A percentile compares a stretch with the other conserved stretches of the same genome.
phyloP scores from a whole-genome alignment of 2,329 filamentous ascomycete species.

The Epichloe typhina region DNA sequence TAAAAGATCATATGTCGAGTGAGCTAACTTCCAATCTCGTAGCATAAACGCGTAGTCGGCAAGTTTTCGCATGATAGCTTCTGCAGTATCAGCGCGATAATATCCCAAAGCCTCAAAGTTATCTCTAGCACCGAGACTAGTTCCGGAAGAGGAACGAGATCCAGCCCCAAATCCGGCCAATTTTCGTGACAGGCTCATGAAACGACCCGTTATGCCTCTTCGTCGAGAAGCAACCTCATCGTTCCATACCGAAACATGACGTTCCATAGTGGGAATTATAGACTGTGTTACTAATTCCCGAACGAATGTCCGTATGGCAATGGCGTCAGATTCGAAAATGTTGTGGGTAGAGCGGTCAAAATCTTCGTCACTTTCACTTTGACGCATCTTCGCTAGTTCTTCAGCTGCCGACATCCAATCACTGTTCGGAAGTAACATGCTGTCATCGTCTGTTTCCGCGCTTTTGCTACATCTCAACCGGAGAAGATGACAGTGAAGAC shows the following conservation, averaged over 20 bases:
- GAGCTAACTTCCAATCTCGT: constrained; percentile 84
- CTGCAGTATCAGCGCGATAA: constrained; percentile 71
- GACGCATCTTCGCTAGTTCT: constrained; percentile 62
- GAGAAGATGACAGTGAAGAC: constrained; percentile 85
- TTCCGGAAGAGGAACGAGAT: constrained; percentile 45
- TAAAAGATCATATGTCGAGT: constrained; percentile 83
- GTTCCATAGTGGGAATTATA: constrained; percentile 91
- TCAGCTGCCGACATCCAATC: constrained; percentile 86
- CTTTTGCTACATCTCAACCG: constrained; percentile 75
- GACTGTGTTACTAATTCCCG: constrained; percentile 94
- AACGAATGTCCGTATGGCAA: constrained; percentile 76
- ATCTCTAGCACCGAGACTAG: constrained; percentile 35
- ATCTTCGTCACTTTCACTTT: constrained; percentile 52
- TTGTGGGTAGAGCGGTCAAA: constrained; percentile 61
- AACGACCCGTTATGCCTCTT: constrained; percentile 79
- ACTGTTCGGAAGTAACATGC: constrained; percentile 63
- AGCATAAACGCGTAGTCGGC: constrained; percentile 97
- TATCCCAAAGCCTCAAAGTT: constrained; percentile 76
- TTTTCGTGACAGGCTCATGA: constrained; percentile 84
- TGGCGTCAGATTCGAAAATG: constrained; percentile 85
- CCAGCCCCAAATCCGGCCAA: constrained; percentile 70
- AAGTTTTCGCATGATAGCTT: constrained; percentile 84
- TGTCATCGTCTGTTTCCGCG: constrained; percentile 83
- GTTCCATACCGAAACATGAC: constrained; percentile 84
- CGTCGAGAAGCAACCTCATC: constrained; percentile 88